phyloP scores from a whole-genome alignment of 1,284 basidiomycete genomes.

The Stygiomarasmius scandens region DNA sequence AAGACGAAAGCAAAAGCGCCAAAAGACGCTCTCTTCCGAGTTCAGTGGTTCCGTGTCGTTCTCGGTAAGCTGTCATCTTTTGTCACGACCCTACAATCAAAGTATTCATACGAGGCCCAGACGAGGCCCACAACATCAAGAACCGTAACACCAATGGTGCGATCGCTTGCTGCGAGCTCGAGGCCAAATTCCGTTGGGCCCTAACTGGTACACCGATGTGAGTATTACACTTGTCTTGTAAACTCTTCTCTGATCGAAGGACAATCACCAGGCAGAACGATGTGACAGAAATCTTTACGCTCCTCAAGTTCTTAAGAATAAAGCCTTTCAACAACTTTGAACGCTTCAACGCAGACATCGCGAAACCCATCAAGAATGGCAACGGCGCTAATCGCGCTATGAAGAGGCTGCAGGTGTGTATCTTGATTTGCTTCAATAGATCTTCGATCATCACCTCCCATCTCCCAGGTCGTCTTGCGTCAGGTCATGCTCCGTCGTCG shows the following conservation, averaged over 20 bases:
- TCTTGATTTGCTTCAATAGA: neutral
- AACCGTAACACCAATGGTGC: slow-evolving; percentile 4
- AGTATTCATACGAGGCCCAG: no score
- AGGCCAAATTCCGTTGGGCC: slow-evolving; percentile 8
- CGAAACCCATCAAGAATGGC: neutral
- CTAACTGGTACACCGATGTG: slow-evolving; percentile 15
- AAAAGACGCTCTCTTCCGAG: neutral
- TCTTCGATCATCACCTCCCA: neutral
- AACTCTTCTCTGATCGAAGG: neutral
- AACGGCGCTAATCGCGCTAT: neutral
- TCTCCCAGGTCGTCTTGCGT: neutral
- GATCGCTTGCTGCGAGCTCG: slow-evolving; percentile 5
- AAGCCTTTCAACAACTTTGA: neutral
- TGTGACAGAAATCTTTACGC: slow-evolving; percentile 6
- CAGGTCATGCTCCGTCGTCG: slow-evolving; percentile 8
- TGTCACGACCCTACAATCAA: neutral
- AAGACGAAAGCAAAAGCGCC: neutral
- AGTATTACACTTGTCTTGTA: neutral
- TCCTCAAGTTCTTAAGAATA: slow-evolving; percentile 9
- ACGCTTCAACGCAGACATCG: slow-evolving; percentile 8
- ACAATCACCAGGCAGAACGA: slow-evolving; percentile 9
- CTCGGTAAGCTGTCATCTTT: slow-evolving; percentile 1
- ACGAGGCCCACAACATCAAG: slow-evolving; percentile 12
- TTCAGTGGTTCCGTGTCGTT: slow-evolving; percentile 2
- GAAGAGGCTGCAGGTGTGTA: slow-evolving; percentile 4